Evolutionary conservation across 176 grass and related monocot genomes (phyloP).

Genomic region (Rhynchospora pubera): DNA sequence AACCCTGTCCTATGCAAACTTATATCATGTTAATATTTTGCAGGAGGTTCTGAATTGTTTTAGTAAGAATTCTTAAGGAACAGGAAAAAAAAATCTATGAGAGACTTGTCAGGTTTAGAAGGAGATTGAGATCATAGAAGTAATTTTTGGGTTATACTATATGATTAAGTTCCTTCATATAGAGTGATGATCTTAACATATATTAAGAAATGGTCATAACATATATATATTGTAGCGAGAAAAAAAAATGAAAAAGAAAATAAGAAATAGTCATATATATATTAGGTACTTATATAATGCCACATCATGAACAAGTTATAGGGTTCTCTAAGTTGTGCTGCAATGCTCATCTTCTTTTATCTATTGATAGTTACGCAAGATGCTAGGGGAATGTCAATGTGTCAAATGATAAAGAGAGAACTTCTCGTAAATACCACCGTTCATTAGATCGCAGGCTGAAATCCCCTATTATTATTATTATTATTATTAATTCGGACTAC

Average conservation of each 20-base stretch:
- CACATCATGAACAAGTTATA: not conserved
- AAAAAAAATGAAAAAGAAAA: not conserved
- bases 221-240: not conserved
- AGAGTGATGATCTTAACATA: too few relatives aligned
- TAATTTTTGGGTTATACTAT: too few relatives aligned
- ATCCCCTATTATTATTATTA: not conserved
- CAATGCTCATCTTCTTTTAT: not conserved
- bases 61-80: too few relatives aligned
- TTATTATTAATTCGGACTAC: too few relatives aligned
- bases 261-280: not conserved
- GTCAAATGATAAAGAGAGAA: constrained; percentile 16
- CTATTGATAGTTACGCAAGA: constrained; percentile 6
- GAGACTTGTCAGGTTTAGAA: too few relatives aligned
- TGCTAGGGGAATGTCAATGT: not conserved
- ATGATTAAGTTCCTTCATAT: too few relatives aligned
- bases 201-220: not conserved
- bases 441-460: not conserved
- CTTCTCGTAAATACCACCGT: constrained; percentile 1
- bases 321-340: not conserved
- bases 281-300: not conserved
- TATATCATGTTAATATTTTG: too few relatives aligned
- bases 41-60: too few relatives aligned
- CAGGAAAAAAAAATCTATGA: too few relatives aligned
- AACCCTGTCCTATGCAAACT: too few relatives aligned
- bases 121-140: too few relatives aligned